Evolutionary conservation across 352 stramenopile genomes (phyloP), one percentile per base, ranked within the genome.

Genomic region (Globisporangium megalacanthum): DNA sequence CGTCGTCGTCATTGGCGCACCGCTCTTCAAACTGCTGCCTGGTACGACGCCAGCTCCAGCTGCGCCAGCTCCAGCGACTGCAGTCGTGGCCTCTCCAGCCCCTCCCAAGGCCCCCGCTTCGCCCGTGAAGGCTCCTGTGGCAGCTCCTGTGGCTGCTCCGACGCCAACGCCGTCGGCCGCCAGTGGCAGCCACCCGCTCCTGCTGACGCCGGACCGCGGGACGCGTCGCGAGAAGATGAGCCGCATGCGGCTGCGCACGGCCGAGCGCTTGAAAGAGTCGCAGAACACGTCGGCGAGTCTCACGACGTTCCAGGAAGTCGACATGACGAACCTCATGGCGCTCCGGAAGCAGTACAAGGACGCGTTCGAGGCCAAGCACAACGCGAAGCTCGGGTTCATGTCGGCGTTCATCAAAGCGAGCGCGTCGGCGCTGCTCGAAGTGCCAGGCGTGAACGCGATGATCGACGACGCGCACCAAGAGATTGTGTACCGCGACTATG

Each of bases 401-500:
- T 97, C 80, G 37, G 94, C 94, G 36, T 99, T 99, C 79, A 89
- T 99, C 56, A 98, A 98, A 73, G 97, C 97, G 17, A 95, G 90
- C 51, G 95, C 96, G 0, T 75, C 88, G 47, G 94, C 97, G 10
- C 73, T 99, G 42, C 62, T 86, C 60, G 82, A 95, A 61, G 89
- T 99, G 52, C 97, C 97, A 10, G 88, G 95, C 20, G 95, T 99
- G 31, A 99, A 99, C 75, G 97, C 91, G 3, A 83, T 98, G 61
- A 97, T 99, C 56, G 97, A 99, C 66, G 97, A 98, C 73, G 93
- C 92, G 17, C 83, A 85, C n/a, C 97, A 99, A 64, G 97, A 99
- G 73, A 98, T 99, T 54, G 95, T 99, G 17, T 99, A 99, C 82
- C 94, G 97, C 62, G 94, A 99, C 56, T 99, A 98, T 66, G 93